A percentile compares a stretch with the other conserved stretches of the same genome.
phyloP scores from a whole-genome alignment of 768 basidiomycete species.

The Hebeloma cylindrosporum region DNA sequence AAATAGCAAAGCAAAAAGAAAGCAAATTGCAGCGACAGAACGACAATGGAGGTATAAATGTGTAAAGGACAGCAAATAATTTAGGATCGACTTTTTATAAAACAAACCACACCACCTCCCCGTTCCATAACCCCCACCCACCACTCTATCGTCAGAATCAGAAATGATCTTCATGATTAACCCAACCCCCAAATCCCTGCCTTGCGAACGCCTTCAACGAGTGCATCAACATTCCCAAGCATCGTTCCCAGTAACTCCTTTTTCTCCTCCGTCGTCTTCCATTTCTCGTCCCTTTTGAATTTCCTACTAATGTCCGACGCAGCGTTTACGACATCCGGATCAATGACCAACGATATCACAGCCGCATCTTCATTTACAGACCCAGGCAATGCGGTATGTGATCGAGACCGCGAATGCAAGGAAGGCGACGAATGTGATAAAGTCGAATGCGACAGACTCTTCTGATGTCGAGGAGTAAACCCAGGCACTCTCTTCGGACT shows the following conservation, averaged over 20 bases:
- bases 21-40: slow-evolving; percentile 10
- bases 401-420: slow-evolving; percentile 1
- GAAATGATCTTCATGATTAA: too few species aligned
- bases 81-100: too few species aligned
- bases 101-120: not conserved
- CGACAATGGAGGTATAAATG: slow-evolving; percentile 3
- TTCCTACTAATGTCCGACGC: slow-evolving; percentile 11
- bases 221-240: slow-evolving; percentile 88
- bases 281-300: slow-evolving; percentile 21
- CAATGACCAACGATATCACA: slow-evolving; percentile 11
- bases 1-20: slow-evolving; percentile 7
- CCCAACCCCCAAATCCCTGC: slow-evolving; percentile 86
- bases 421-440: slow-evolving; percentile 6
- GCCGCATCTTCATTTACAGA: not conserved
- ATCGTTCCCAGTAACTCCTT: slow-evolving; percentile 76
- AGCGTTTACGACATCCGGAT: too few species aligned
- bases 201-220: slow-evolving; percentile 84
- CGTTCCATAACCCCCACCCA: not conserved
- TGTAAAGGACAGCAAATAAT: slow-evolving; percentile 10
- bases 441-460: slow-evolving; percentile 20
- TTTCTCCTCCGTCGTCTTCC: slow-evolving; percentile 77
- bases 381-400: not conserved
- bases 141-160: too few species aligned
- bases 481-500: slow-evolving; percentile 57
- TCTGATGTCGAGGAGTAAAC: slow-evolving; percentile 17